These are phyloP conservation scores for Penicillium roqueforti DNA, from an alignment of 495 filamentous ascomycete species.

Conservation along the genomic window DNA sequence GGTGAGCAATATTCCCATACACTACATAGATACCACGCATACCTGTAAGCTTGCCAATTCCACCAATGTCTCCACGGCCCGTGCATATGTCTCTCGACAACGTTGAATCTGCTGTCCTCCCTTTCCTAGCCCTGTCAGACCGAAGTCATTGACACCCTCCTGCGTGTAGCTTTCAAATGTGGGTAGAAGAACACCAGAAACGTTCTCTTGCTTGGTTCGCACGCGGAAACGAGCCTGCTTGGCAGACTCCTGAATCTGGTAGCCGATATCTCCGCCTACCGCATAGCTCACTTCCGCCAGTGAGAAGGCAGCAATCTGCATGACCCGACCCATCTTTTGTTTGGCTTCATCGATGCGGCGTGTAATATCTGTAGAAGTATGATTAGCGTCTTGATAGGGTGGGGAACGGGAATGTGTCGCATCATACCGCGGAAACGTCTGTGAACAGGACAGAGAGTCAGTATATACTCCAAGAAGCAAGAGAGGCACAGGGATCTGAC, in stretches of 20 bases:
- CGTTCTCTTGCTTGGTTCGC: conserved; percentile 95
- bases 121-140: conserved; percentile 91
- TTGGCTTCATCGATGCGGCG: conserved; percentile 97
- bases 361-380: conserved; percentile 70
- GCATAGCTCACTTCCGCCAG: conserved; percentile 97
- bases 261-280: conserved; percentile 90
- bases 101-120: conserved; percentile 95
- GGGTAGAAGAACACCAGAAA: conserved; percentile 90
- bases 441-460: conserved; percentile 13
- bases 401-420: conserved; percentile 17
- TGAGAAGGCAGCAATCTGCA: conserved; percentile 98
- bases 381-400: conserved; percentile 27
- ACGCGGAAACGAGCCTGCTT: conserved; percentile 88
- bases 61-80: conserved; percentile 93
- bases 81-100: conserved; percentile 94
- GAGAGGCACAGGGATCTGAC: conserved; percentile 36
- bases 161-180: conserved; percentile 79
- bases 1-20: conserved; percentile 1
- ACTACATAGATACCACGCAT: conserved; percentile 10
- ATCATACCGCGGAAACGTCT: conserved; percentile 81
- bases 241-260: conserved; percentile 95
- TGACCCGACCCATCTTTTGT: conserved; percentile 98
- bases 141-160: conserved; percentile 94
- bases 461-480: not conserved
- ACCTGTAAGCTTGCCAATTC: conserved; percentile 92